phyloP scores from a whole-genome alignment of 495 filamentous ascomycete species.

The Paragyromitra xinjiangensis region DNA sequence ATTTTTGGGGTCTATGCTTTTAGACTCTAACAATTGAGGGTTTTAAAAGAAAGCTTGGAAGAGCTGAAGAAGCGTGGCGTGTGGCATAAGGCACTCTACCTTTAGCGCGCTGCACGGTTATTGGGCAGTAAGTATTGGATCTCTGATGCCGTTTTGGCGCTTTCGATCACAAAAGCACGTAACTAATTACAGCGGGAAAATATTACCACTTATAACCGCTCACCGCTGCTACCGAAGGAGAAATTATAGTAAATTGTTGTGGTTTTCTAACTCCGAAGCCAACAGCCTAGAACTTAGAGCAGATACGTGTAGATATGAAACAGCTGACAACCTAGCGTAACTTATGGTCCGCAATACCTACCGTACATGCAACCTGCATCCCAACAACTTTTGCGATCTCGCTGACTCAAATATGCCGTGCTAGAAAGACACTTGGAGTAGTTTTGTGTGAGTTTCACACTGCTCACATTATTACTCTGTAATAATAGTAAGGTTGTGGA shows the following conservation, averaged over 20 bases:
- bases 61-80: slow-evolving; percentile 1
- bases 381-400: background rate
- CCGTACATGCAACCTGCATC: background rate
- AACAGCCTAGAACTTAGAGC: background rate
- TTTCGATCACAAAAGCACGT: background rate
- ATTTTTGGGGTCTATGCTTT: background rate
- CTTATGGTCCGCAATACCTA: background rate
- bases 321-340: slow-evolving; percentile 8
- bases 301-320: background rate
- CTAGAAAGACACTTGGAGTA: slow-evolving; percentile 12
- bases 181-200: slow-evolving; percentile 3
- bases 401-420: slow-evolving; percentile 4
- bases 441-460: slow-evolving; percentile 19
- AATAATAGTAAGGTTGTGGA: background rate
- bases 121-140: slow-evolving; percentile 12
- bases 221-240: slow-evolving; percentile 2
- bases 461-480: slow-evolving; percentile 14
- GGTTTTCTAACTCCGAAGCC: background rate
- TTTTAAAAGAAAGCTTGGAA: background rate
- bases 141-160: slow-evolving; percentile 6
- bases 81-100: background rate
- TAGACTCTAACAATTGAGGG: background rate
- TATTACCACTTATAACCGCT: slow-evolving; percentile 14
- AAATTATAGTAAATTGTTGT: background rate
- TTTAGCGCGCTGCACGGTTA: slow-evolving; percentile 15